Conservation (phyloP, 805 yeast species). For the Wickerhamomyces strasburgensis region DNA sequence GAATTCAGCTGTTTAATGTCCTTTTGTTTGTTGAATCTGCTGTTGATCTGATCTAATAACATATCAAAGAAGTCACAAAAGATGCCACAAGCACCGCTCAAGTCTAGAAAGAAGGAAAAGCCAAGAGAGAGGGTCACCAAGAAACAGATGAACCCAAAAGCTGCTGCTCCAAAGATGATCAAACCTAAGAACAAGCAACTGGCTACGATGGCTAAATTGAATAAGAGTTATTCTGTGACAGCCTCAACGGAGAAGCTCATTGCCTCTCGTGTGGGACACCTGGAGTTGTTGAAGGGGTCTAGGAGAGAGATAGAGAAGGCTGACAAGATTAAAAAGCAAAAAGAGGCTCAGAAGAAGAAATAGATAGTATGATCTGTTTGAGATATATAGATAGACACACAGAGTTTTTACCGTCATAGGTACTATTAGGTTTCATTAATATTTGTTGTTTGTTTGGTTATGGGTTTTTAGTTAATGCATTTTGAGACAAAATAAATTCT, state of each 20-base stretch:
- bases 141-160: constrained; percentile 57
- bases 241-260: constrained; percentile 77
- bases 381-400: too few relatives aligned
- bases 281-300: constrained; percentile 86
- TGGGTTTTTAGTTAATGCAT: too few relatives aligned
- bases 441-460: too few relatives aligned
- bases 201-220: constrained; percentile 48
- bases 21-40: too few relatives aligned
- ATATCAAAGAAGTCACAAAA: too few relatives aligned
- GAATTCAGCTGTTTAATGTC: too few relatives aligned
- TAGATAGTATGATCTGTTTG: neutral
- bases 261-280: constrained; percentile 88
- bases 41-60: too few relatives aligned
- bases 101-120: constrained; percentile 38
- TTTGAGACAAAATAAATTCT: too few relatives aligned
- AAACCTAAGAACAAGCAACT: constrained; percentile 60
- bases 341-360: constrained; percentile 20
- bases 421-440: too few relatives aligned
- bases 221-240: constrained; percentile 46
- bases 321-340: constrained; percentile 37
- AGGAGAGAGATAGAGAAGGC: constrained; percentile 74
- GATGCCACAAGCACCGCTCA: constrained; percentile 76
- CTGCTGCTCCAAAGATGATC: constrained; percentile 69
- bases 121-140: constrained; percentile 45
- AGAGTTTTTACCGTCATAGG: too few relatives aligned